Evolutionary conservation across 805 yeast genomes (phyloP).

Genomic region (Candida michaelii): DNA sequence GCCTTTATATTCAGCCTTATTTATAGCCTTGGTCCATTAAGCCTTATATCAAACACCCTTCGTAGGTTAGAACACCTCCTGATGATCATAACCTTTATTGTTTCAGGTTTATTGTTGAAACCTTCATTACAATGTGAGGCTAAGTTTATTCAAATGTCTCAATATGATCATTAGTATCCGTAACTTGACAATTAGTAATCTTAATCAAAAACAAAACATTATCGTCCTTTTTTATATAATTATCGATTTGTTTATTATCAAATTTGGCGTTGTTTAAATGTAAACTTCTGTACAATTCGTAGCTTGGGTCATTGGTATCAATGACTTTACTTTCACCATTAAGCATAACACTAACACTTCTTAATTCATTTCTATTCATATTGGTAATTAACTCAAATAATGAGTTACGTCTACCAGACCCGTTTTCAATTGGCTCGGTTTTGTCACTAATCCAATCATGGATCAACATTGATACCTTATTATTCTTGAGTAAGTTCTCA

Average conservation of each 20-base stretch:
- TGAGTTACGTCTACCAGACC: slow-evolving; percentile 23
- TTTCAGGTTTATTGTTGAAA: no score
- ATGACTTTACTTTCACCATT: slow-evolving; percentile 68
- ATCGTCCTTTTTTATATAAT: slow-evolving; percentile 50
- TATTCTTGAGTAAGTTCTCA: slow-evolving; percentile 65
- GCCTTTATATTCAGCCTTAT: no score
- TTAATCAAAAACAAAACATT: slow-evolving; percentile 65
- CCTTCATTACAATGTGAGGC: no score
- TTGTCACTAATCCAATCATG: slow-evolving; percentile 85
- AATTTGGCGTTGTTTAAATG: slow-evolving; percentile 65
- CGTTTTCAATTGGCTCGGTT: slow-evolving; percentile 9
- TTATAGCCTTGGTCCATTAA: no score
- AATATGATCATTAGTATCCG: slow-evolving; percentile 71
- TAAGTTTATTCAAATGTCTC: slow-evolving; percentile 28
- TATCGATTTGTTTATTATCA: slow-evolving; percentile 63
- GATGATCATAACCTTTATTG: no score
- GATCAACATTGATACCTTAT: slow-evolving; percentile 75
- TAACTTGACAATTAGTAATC: slow-evolving; percentile 69
- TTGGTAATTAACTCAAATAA: slow-evolving; percentile 60
- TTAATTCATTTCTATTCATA: slow-evolving; percentile 75
- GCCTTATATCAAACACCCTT: no score
- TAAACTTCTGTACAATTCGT: slow-evolving; percentile 58
- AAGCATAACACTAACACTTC: slow-evolving; percentile 80
- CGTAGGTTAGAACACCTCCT: no score
- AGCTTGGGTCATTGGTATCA: slow-evolving; percentile 38